Evolutionary conservation across 192 early-diverging fungal genomes (phyloP), one percentile per base, ranked within the genome.

Genomic region (Gonapodya sp.): DNA sequence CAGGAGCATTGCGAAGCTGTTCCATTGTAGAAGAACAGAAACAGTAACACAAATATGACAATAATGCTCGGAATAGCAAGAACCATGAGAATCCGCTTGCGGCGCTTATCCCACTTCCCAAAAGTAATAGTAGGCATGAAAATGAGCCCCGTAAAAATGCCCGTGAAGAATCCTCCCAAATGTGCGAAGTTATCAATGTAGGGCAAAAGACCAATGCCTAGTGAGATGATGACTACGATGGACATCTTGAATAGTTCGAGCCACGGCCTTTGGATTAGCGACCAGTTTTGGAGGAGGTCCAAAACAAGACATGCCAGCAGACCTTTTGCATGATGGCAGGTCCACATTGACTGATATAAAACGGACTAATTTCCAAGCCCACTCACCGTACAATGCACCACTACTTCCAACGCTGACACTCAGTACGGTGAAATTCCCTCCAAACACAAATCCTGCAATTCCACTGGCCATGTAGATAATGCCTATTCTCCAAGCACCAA

Each of bases 181-280:
- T 96, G 95, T 18, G 95, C 94, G 84, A 94, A 94, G 83, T 96
- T 96, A 84, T 96, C 95, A 31, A 94, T 82, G 83, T 86, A 90
- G 0, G 94, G 94, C 1, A 96, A 83, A 36, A 92, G 86, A 0
- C 95, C 95, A 30, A 96, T 82, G 2, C 88, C 85, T 79, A 96
- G 87, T 1, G 92, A 91, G 35, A 94, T 37, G 0, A 91, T 0
- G 34, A 92, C 92, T 73, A 89, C 85, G 30, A 93, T 36, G 0
- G 90, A 35, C 33, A 95, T 84, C 82, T 93, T 93, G 37, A 86
- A 81, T 18, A 95, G 84, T 80, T 96, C 93, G 81, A 87, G 85
- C 79, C 85, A 86, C 18, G 94, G 94, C 31, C 89, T 82, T 2
- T 85, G 79, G 73, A 94, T 87, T 8, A 91, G 77, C 2, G 82